Percentiles rank a stretch among this genome's conserved stretches.
phyloP scores from a whole-genome alignment of 2,329 filamentous ascomycete genomes.

The Arachnopeziza araneosa region DNA sequence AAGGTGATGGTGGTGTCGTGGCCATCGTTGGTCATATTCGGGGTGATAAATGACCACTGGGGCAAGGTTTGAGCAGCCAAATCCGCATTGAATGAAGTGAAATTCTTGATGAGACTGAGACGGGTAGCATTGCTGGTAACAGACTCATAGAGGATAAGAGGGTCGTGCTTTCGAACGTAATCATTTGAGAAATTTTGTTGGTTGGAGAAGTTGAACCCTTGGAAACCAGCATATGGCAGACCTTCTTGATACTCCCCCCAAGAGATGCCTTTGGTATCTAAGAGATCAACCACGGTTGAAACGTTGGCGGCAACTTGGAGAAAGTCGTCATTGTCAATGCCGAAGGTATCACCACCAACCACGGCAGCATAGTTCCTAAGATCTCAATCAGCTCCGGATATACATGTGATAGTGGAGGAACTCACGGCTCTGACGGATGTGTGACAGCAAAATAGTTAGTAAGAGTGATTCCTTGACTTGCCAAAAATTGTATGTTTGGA shows the following conservation, averaged over 20 bases:
- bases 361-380: slow-evolving; percentile 51
- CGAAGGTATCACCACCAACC: slow-evolving; percentile 51
- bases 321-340: slow-evolving; percentile 49
- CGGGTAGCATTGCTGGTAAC: slow-evolving; percentile 43
- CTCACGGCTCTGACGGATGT: slow-evolving; percentile 50
- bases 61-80: slow-evolving; percentile 50
- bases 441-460: slow-evolving; percentile 49
- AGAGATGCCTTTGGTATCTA: slow-evolving; percentile 41
- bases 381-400: not conserved
- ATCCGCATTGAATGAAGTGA: slow-evolving; percentile 54
- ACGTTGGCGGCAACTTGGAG: slow-evolving; percentile 37
- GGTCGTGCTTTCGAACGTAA: slow-evolving; percentile 62
- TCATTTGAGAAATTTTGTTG: slow-evolving; percentile 49
- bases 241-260: slow-evolving; percentile 52
- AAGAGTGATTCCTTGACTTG: slow-evolving; percentile 49
- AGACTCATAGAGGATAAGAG: slow-evolving; percentile 45
- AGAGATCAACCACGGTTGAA: slow-evolving; percentile 43
- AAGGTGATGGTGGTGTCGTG: slow-evolving; percentile 48
- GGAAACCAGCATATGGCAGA: slow-evolving; percentile 44
- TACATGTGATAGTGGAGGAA: not conserved
- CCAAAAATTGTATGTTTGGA: slow-evolving; percentile 42
- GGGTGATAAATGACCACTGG: slow-evolving; percentile 58
- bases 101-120: slow-evolving; percentile 56
- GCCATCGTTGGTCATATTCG: slow-evolving; percentile 60
- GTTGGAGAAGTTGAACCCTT: slow-evolving; percentile 44